A percentile compares a stretch with the other conserved stretches of the same genome.
phyloP scores from a whole-genome alignment of 2,329 filamentous ascomycete genomes.

The Aspergillus aculeatinus region DNA sequence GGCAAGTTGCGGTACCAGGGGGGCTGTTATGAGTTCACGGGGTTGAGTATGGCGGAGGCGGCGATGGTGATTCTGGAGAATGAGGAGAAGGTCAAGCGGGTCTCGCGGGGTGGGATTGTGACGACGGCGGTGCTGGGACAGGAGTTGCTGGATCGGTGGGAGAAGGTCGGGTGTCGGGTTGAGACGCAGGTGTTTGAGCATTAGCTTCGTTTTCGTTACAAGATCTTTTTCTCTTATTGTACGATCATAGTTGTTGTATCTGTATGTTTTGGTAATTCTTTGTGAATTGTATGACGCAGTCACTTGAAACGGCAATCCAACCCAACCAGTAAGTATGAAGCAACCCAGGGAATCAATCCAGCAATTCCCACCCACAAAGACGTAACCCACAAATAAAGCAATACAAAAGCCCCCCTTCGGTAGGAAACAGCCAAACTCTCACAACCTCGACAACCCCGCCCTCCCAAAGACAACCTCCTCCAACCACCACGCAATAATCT shows the following conservation, averaged over 20 bases:
- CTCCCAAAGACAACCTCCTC: slow-evolving; percentile 52
- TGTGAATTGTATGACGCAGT: no score
- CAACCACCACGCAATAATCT: slow-evolving; percentile 66
- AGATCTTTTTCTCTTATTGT: not conserved
- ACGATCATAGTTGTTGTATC: not conserved
- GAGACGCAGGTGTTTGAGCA: slow-evolving; percentile 39
- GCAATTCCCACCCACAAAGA: no score
- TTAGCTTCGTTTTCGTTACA: slow-evolving; percentile 10
- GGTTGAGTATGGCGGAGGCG: slow-evolving; percentile 45
- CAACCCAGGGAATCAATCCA: no score
- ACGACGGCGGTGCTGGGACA: slow-evolving; percentile 51
- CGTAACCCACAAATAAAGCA: no score
- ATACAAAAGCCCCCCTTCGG: no score
- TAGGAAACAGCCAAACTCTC: not conserved
- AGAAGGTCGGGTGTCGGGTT: slow-evolving; percentile 44
- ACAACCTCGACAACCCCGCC: slow-evolving; percentile 15
- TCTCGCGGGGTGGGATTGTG: slow-evolving; percentile 48
- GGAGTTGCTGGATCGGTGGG: slow-evolving; percentile 46
- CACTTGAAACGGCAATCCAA: no score
- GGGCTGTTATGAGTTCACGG: slow-evolving; percentile 46
- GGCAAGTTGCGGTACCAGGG: slow-evolving; percentile 45
- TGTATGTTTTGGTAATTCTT: no score
- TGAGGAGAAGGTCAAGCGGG: slow-evolving; percentile 43
- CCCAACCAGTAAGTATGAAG: no score
- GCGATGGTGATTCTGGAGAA: slow-evolving; percentile 46